These are phyloP conservation scores for Boletus vinaceobasis DNA, from an alignment of 768 basidiomycete genomes.

Conservation along the genomic window DNA sequence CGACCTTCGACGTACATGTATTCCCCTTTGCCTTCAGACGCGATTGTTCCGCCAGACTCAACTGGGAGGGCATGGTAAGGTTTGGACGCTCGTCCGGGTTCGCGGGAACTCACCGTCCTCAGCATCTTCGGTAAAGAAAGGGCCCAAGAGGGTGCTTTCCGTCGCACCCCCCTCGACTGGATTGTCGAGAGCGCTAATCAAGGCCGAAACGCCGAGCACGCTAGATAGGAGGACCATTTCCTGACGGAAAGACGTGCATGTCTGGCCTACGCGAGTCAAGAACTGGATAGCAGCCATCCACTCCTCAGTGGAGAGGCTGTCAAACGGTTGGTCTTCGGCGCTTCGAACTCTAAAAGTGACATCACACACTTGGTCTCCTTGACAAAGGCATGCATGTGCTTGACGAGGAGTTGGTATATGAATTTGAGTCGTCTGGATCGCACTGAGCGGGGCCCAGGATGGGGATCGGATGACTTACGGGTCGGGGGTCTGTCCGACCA, in stretches of 20 bases:
- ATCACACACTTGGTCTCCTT: conserved; percentile 56
- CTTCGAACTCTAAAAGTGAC: not conserved
- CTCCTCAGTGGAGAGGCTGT: conserved; percentile 72
- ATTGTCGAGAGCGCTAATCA: conserved; percentile 76
- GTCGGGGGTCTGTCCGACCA: conserved; percentile 36
- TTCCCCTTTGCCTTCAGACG: conserved; percentile 83
- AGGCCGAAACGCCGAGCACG: conserved; percentile 69
- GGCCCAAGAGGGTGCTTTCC: conserved; percentile 75
- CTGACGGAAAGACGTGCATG: conserved; percentile 63
- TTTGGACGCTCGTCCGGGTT: not conserved
- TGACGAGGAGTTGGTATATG: conserved; percentile 50
- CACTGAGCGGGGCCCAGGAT: not conserved
- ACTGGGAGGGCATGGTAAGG: conserved; percentile 39
- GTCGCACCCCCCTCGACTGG: conserved; percentile 60
- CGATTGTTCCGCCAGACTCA: conserved; percentile 67
- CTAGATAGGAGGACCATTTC: conserved; percentile 90
- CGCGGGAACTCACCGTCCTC: conserved; percentile 50
- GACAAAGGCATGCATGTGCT: conserved; percentile 72
- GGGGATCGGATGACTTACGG: conserved; percentile 31
- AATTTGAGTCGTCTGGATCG: conserved; percentile 40
- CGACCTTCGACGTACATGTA: conserved; percentile 79
- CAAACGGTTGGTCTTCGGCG: not conserved
- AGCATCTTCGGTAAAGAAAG: conserved; percentile 79
- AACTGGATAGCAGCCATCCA: conserved; percentile 83
- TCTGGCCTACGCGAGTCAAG: conserved; percentile 72